phyloP scores from a whole-genome alignment of 345 rosid genomes.

The Luvunga scandens region DNA sequence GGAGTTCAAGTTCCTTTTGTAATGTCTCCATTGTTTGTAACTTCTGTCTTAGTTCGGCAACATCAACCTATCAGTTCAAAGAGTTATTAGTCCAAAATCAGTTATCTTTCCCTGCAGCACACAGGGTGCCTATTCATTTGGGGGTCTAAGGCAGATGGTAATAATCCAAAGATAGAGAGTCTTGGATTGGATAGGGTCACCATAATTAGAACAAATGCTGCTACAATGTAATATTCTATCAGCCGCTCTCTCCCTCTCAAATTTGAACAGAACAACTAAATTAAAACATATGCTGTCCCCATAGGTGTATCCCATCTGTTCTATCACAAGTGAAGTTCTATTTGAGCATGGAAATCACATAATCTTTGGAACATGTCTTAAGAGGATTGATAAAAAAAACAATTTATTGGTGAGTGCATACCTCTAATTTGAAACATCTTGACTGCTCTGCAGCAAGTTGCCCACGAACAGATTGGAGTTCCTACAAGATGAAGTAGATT shows the following conservation, averaged over 20 bases:
- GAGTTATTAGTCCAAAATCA: slow-evolving; percentile 3
- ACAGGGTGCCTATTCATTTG: background rate
- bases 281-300: background rate
- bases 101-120: background rate
- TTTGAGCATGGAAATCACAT: background rate
- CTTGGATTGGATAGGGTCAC: background rate
- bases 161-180: background rate
- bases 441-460: slow-evolving; percentile 98
- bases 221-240: background rate
- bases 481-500: slow-evolving; percentile 39
- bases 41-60: slow-evolving; percentile 93
- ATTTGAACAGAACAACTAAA: background rate
- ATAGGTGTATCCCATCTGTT: background rate
- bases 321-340: background rate
- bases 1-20: slow-evolving; percentile 86
- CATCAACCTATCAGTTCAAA: slow-evolving; percentile 72
- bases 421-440: slow-evolving; percentile 98
- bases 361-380: background rate
- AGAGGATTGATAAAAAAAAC: too few species aligned
- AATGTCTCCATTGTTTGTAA: slow-evolving; percentile 82
- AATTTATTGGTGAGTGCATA: slow-evolving; percentile 16
- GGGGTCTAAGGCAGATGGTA: background rate
- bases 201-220: background rate
- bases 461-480: slow-evolving; percentile 91
- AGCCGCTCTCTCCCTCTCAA: background rate